phyloP scores from a whole-genome alignment of 2,329 filamentous ascomycete genomes.

The Macroventuria anomochaeta region DNA sequence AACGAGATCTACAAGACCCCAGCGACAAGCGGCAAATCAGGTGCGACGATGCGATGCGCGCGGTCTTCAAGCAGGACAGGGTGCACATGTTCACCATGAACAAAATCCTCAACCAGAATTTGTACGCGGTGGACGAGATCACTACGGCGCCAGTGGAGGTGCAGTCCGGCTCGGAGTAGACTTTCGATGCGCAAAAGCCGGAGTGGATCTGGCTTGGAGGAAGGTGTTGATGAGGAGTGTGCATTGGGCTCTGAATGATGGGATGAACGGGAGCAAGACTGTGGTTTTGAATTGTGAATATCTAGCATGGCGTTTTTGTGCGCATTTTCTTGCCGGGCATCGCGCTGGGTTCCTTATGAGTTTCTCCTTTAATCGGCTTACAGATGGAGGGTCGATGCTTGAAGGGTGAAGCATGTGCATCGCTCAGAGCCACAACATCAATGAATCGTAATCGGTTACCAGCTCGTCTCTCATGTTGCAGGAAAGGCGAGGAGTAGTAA shows the following conservation, averaged over 20 bases:
- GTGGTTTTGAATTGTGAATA: conserved; percentile 5
- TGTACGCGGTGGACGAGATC: conserved; percentile 80
- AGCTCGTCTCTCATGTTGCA: too few species aligned
- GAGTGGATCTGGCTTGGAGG: too few species aligned
- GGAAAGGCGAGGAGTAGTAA: too few species aligned
- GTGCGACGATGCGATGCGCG: conserved; percentile 90
- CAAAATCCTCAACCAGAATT: conserved; percentile 87
- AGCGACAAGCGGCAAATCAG: conserved; percentile 88
- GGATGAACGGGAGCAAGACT: neutral
- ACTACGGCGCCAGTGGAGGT: conserved; percentile 1
- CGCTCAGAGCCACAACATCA: too few species aligned
- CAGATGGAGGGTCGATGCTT: too few species aligned
- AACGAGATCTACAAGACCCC: conserved; percentile 86
- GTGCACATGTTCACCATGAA: conserved; percentile 99
- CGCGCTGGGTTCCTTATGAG: neutral
- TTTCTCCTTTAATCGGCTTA: too few species aligned
- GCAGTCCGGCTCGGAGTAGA: neutral
- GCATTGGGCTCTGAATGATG: too few species aligned
- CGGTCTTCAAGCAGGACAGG: conserved; percentile 87
- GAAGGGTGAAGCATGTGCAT: neutral
- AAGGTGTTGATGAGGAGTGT: too few species aligned
- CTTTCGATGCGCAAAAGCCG: neutral
- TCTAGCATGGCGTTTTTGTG: conserved; percentile 17
- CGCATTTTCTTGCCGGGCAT: conserved; percentile 16
- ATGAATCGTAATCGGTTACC: too few species aligned